Conservation (phyloP, 108 stramenopile genomes). For the Nitzschia sp. region DNA sequence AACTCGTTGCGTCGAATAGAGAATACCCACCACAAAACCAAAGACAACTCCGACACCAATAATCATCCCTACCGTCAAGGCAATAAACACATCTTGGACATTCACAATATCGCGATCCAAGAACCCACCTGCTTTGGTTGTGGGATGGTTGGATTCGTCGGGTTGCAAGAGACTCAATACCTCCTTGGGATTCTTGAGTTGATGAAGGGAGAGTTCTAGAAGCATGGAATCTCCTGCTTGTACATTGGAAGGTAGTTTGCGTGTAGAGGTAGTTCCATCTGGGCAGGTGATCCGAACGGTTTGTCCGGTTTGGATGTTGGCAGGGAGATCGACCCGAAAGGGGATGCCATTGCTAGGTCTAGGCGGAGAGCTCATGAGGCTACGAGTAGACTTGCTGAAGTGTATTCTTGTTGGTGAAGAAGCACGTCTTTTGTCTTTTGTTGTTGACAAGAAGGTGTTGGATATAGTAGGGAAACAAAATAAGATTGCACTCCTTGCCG, state of each 20-base stretch:
- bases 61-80: slow-evolving; percentile 55
- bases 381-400: too few species aligned
- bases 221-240: slow-evolving; percentile 59
- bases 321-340: too few species aligned
- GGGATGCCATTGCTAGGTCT: too few species aligned
- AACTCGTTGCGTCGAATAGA: slow-evolving; percentile 42
- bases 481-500: too few species aligned
- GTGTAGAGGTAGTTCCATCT: slow-evolving; percentile 61
- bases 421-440: too few species aligned
- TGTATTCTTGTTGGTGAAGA: too few species aligned
- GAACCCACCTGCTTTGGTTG: slow-evolving; percentile 21
- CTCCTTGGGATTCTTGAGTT: slow-evolving; percentile 28
- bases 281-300: slow-evolving; percentile 53
- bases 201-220: slow-evolving; percentile 50
- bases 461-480: too few species aligned
- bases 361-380: too few species aligned
- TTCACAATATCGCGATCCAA: slow-evolving; percentile 55
- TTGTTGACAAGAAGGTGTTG: too few species aligned
- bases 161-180: slow-evolving; percentile 4
- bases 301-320: slow-evolving; percentile 12
- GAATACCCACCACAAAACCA: slow-evolving; percentile 67
- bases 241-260: slow-evolving; percentile 49
- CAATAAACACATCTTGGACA: slow-evolving; percentile 46
- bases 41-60: slow-evolving; percentile 58
- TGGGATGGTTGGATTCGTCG: background rate